phyloP scores from a whole-genome alignment of 495 filamentous ascomycete genomes.

The Mytilinidion resinicola region DNA sequence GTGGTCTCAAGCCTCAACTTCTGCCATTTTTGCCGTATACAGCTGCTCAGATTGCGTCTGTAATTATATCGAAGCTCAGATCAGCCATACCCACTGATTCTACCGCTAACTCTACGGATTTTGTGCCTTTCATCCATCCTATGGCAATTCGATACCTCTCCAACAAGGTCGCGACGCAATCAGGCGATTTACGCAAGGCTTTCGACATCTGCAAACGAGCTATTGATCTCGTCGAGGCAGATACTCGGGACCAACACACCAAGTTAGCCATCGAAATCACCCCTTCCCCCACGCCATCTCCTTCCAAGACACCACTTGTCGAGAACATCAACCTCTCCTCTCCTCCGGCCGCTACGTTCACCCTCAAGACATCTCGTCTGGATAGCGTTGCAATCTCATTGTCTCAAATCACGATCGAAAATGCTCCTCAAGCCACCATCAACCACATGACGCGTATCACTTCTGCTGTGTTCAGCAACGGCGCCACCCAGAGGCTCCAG shows the following conservation, averaged over 20 bases:
- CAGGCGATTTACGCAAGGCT: constrained; percentile 88
- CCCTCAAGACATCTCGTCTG: constrained; percentile 17
- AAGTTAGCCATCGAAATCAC: constrained; percentile 46
- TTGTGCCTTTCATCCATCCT: constrained; percentile 84
- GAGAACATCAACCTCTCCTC: constrained; percentile 68
- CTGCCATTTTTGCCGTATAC: constrained; percentile 92
- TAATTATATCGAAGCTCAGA: constrained; percentile 77
- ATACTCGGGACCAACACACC: constrained; percentile 62
- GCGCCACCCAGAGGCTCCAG: constrained; percentile 72
- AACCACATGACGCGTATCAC: constrained; percentile 86
- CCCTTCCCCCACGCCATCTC: constrained; percentile 41
- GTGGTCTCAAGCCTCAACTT: constrained; percentile 80
- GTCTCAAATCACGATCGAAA: constrained; percentile 55
- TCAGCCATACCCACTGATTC: constrained; percentile 50
- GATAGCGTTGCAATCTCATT: constrained; percentile 36
- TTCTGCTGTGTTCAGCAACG: constrained; percentile 77
- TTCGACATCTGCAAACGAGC: constrained; percentile 90
- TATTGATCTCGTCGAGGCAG: constrained; percentile 81
- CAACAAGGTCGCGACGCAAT: constrained; percentile 88
- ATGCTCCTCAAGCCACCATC: constrained; percentile 84
- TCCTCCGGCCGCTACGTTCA: constrained; percentile 37
- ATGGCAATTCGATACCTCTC: constrained; percentile 87
- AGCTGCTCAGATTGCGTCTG: constrained; percentile 76
- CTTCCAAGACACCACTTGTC: constrained; percentile 52
- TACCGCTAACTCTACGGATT: constrained; percentile 39